phyloP scores from a whole-genome alignment of 1,284 basidiomycete species.

The Chiua sp. region DNA sequence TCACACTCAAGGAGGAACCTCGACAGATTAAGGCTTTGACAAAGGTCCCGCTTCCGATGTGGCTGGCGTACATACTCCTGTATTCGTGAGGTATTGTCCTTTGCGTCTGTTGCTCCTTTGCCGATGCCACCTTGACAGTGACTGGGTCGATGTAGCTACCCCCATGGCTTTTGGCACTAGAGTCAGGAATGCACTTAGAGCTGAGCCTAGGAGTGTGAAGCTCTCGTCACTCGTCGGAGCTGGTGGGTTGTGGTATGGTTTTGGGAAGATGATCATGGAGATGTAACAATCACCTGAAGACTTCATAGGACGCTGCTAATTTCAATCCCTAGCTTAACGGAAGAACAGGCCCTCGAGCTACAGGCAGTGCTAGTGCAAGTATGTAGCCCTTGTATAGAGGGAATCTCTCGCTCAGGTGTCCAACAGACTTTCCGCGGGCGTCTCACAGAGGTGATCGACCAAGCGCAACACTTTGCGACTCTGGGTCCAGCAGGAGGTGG shows the following conservation, averaged over 20 bases:
- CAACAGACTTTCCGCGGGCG: constrained; percentile 79
- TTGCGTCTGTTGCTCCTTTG: background rate
- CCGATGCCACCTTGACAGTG: constrained; percentile 43
- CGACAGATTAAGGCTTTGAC: constrained; percentile 67
- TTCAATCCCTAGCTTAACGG: constrained; percentile 59
- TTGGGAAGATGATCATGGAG: constrained; percentile 82
- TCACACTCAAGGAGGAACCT: constrained; percentile 10
- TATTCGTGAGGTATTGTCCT: constrained; percentile 64
- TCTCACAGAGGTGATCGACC: constrained; percentile 83
- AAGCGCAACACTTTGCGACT: constrained; percentile 88
- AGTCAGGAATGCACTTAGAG: constrained; percentile 85
- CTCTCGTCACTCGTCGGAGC: constrained; percentile 82
- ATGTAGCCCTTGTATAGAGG: constrained; percentile 16
- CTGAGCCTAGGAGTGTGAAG: constrained; percentile 81
- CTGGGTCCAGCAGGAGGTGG: constrained; percentile 64
- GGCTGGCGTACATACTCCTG: constrained; percentile 85
- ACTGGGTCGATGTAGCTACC: constrained; percentile 86
- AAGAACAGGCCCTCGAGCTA: constrained; percentile 70
- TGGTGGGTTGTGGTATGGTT: constrained; percentile 90
- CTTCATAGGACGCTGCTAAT: constrained; percentile 1
- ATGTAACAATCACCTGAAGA: constrained; percentile 55
- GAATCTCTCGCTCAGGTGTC: constrained; percentile 1
- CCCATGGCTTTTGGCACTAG: constrained; percentile 76
- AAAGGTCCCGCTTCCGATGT: constrained; percentile 84
- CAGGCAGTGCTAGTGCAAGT: constrained; percentile 74